phyloP scores from a whole-genome alignment of 768 basidiomycete species.

The Calocybe gangraenosa region DNA sequence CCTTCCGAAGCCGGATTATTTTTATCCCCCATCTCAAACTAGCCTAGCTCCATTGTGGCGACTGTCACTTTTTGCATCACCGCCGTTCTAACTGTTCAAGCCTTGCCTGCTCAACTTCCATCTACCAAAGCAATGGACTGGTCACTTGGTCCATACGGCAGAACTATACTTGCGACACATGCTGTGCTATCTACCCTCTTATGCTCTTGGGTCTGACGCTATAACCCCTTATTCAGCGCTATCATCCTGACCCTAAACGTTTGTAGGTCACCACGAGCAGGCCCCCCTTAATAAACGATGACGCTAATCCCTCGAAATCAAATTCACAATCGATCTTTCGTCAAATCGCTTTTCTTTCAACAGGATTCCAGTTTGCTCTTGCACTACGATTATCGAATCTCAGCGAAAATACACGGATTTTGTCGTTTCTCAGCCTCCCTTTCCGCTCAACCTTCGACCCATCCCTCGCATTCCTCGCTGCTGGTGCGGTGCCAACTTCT shows the following conservation, averaged over 20 bases:
- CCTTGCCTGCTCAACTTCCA: constrained; percentile 33
- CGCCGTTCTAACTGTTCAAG: constrained; percentile 39
- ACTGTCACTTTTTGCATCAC: constrained; percentile 50
- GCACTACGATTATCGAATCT: constrained; percentile 53
- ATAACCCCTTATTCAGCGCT: constrained; percentile 14
- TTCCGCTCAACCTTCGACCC: constrained; percentile 49
- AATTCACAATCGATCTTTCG: constrained; percentile 26
- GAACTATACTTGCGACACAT: constrained; percentile 35
- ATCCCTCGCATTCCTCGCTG: constrained; percentile 50
- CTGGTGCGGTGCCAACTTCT: constrained; percentile 45
- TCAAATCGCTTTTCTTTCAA: constrained; percentile 34
- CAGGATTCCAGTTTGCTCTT: constrained; percentile 48
- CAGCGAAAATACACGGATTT: constrained; percentile 42
- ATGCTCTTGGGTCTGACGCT: constrained; percentile 26
- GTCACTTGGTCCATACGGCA: constrained; percentile 33
- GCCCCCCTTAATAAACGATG: constrained; percentile 3
- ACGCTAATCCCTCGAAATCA: constrained; percentile 7
- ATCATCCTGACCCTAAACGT: neutral
- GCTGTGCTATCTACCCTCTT: constrained; percentile 24
- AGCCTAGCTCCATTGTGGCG: constrained; percentile 46
- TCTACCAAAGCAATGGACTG: constrained; percentile 29
- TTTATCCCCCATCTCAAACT: constrained; percentile 6
- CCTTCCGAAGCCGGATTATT: neutral
- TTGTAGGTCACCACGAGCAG: constrained; percentile 6
- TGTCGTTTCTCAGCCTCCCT: constrained; percentile 50